phyloP scores from a whole-genome alignment of 2,329 filamentous ascomycete species.

The Trichothecium roseum region DNA sequence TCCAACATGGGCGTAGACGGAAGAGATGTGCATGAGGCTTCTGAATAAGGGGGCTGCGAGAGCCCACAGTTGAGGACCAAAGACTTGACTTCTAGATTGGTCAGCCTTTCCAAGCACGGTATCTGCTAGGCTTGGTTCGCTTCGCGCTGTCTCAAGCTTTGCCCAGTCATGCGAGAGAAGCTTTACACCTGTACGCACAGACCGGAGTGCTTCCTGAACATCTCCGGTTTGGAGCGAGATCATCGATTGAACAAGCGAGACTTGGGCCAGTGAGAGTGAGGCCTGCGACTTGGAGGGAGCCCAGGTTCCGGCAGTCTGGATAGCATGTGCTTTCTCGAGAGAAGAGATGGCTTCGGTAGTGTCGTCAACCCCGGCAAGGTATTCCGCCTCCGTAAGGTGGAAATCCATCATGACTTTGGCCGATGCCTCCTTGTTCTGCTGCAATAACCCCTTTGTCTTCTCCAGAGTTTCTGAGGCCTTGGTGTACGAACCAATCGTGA shows the following conservation, averaged over 20 bases:
- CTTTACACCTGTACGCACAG: conserved; percentile 48
- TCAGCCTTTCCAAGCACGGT: conserved; percentile 10
- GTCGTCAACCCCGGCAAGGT: conserved; percentile 57
- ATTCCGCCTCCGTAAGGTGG: conserved; percentile 65
- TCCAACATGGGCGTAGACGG: conserved; percentile 72
- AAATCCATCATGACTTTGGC: conserved; percentile 37
- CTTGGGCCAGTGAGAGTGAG: conserved; percentile 17
- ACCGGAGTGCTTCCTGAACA: conserved; percentile 44
- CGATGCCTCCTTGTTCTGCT: conserved; percentile 24
- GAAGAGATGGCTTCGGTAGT: conserved; percentile 43
- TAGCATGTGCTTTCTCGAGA: conserved; percentile 28
- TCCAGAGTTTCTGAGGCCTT: conserved; percentile 45
- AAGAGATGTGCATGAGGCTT: conserved; percentile 62
- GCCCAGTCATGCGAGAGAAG: conserved; percentile 45
- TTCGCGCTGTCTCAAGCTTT: conserved; percentile 31
- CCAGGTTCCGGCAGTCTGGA: conserved; percentile 21
- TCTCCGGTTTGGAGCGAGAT: conserved; percentile 54
- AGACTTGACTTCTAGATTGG: conserved; percentile 13
- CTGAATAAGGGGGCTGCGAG: conserved; percentile 65
- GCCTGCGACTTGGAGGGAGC: conserved; percentile 21
- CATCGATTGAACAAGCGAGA: conserved; percentile 49
- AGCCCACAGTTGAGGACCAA: conserved; percentile 62
- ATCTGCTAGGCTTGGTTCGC: conserved; percentile 17
- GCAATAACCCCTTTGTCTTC: conserved; percentile 40
- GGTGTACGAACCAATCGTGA: conserved; percentile 38